Evolutionary conservation across 805 yeast species (phyloP), one percentile per base, ranked within the genome.

Genomic region (Kuraishia hungarica): DNA sequence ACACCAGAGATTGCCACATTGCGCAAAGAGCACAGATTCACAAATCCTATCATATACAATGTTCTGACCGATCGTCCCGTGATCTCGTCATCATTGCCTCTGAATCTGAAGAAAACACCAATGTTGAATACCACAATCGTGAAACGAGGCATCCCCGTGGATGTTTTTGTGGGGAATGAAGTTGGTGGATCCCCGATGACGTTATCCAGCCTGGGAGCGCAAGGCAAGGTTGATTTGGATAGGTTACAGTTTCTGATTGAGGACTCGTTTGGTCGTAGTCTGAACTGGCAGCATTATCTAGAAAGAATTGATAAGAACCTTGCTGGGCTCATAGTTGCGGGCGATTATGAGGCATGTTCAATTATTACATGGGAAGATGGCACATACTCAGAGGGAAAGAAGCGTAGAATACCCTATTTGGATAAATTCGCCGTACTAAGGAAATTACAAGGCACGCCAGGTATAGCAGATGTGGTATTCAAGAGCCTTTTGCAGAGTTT

Each of bases 291-390:
- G 0, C 84, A 81, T 59, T 94, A 92, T 64, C 69, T 90, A 23
- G 57, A 72, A 2, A 73, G 99, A 53, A 77, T 94, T 43, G 78
- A 83, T 58, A 75, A 82, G 1, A 74, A 75, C 1, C 74, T 93
- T 2, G 92, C 97, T 0, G 86, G 88, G 0, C 67, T 94, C 11
- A 84, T 94, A 17, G 79, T 94, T 15, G 89, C 93, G 2, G 98
- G 98, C 0, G 94, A 93, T 64, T 94, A 94, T 67, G 97, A 92
- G 60, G 98, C 98, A 2, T 91, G 89, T 19, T 97, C 98, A 0
- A 86, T 94, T 17, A 79, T 93, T 39, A 94, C 99, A 0, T 86
- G 89, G 82, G 99, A 93, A 62, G 59, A 58, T 17, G 46, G 53
- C 1, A 56, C 61, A 2, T 63, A 64, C 1, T 60, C 64, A 2